These are phyloP conservation scores for Chalaropsis ovoidea DNA, from an alignment of 2,329 filamentous ascomycete species.

Conservation along the genomic window DNA sequence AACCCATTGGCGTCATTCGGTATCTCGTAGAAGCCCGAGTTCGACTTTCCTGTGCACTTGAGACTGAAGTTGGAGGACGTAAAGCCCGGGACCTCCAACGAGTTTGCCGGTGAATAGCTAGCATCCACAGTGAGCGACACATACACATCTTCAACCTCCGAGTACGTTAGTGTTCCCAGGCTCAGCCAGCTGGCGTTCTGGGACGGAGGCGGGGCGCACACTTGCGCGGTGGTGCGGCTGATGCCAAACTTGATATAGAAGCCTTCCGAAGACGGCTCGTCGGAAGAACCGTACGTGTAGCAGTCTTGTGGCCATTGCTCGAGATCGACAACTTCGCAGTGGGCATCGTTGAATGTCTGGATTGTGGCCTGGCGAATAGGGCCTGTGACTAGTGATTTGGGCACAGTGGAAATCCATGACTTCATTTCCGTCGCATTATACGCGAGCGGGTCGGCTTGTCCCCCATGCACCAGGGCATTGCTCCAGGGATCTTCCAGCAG, in stretches of 20 bases:
- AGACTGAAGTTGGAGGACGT: slow-evolving; percentile 17
- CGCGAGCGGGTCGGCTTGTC: slow-evolving; percentile 15
- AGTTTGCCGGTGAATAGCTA: background rate
- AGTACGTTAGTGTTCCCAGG: slow-evolving; percentile 14
- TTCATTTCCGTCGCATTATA: slow-evolving; percentile 20
- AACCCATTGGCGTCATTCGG: slow-evolving; percentile 18
- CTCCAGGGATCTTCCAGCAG: slow-evolving; percentile 18
- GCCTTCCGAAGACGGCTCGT: slow-evolving; percentile 16
- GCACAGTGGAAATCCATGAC: slow-evolving; percentile 22
- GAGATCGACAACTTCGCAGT: slow-evolving; percentile 14
- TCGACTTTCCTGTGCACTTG: slow-evolving; percentile 17
- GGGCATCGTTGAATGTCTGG: slow-evolving; percentile 11
- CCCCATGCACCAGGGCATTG: slow-evolving; percentile 15
- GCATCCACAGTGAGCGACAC: slow-evolving; percentile 8
- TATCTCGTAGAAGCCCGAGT: slow-evolving; percentile 22
- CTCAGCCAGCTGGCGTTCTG: slow-evolving; percentile 15
- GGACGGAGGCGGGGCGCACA: slow-evolving; percentile 21
- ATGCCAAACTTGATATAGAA: slow-evolving; percentile 14
- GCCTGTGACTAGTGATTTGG: slow-evolving; percentile 18
- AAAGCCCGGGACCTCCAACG: slow-evolving; percentile 16
- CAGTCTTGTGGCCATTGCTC: slow-evolving; percentile 18
- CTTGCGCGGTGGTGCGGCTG: slow-evolving; percentile 8
- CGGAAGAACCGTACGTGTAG: slow-evolving; percentile 16
- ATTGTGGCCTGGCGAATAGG: slow-evolving; percentile 22
- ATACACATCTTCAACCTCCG: slow-evolving; percentile 17